Evolutionary conservation across 768 basidiomycete genomes (phyloP), one percentile per base, ranked within the genome.

Genomic region (Lepiota venenata): DNA sequence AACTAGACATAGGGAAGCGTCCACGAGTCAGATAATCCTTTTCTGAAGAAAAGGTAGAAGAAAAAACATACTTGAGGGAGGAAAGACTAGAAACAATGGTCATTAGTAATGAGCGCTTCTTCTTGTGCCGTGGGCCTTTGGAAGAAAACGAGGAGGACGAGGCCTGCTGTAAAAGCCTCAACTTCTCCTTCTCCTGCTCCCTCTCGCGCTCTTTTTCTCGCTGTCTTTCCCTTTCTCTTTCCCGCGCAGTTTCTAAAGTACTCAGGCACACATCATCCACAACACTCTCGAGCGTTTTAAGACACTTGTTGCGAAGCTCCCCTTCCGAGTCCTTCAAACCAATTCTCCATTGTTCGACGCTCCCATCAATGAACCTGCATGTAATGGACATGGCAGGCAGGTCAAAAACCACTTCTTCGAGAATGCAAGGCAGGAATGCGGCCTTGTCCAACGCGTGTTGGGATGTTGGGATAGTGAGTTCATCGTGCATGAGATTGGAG

Each of bases 41-140:
- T n/a, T 22, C 42, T 43, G 18, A n/a, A 22, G 39, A 41, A 21
- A 42, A 16, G 8, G 32, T 4, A 32, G 32, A 3, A 32, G 9
- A 53, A 6, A 46, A 56, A 39, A 66, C 77, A 48, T 70, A 85
- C 77, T 83, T 78, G 55, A 89, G 81, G 38, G 60, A 62, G 8
- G 69, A 64, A 25, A 68, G 53, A 29, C 53, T 4, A 2, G 53
- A 55, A 18, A 55, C 64, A 38, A 91, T 70, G 6, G 84, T 79
- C 78, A 84, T 86, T 45, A 88, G 72, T 56, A 90, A 64, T 14
- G 88, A 90, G 41, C 83, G 76, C 60, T 86, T 83, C 60, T 82
- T 87, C 70, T 85, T 88, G 59, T 88, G 85, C 58, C 78, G 80
- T 39, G 70, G 62, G 2, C 60, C 60, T 61, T 74, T 79, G 40